Evolutionary conservation across 345 rosid genomes (phyloP).

Genomic region (Raphanus raphanistrum): DNA sequence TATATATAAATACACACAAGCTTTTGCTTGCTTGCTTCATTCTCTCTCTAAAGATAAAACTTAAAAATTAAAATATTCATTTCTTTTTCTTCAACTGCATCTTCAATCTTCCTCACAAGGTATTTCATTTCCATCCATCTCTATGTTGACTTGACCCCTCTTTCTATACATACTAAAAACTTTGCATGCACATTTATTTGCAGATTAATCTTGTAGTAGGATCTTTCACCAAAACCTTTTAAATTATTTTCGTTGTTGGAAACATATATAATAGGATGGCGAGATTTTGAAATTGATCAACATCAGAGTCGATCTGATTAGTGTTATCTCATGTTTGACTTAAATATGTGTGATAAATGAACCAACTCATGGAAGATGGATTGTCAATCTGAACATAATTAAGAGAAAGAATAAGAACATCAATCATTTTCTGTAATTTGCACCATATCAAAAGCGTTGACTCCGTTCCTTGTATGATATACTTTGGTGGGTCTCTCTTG

Average conservation of each 20-base stretch:
- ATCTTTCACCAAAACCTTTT: neutral
- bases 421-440: conserved; percentile 4
- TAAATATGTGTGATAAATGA: neutral
- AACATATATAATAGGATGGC: neutral
- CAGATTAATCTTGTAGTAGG: neutral
- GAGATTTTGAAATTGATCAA: neutral
- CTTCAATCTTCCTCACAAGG: conserved; percentile 10
- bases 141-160: neutral
- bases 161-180: neutral
- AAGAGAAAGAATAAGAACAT: neutral
- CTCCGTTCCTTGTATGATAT: conserved; percentile 1
- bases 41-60: conserved; percentile 9
- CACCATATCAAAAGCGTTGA: conserved; percentile 19
- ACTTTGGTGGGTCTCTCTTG: neutral
- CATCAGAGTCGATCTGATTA: neutral
- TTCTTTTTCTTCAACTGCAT: conserved; percentile 8
- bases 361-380: neutral
- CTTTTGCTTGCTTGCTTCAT: neutral
- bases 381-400: neutral
- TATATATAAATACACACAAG: neutral
- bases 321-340: neutral
- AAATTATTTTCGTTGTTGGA: neutral
- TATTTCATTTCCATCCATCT: neutral
- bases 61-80: conserved; percentile 2
- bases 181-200: conserved; percentile 8